Percentiles rank a stretch among this genome's conserved stretches.
Evolutionary conservation across 345 rosid genomes (phyloP).

Genomic region (Eucalyptus sp.): DNA sequence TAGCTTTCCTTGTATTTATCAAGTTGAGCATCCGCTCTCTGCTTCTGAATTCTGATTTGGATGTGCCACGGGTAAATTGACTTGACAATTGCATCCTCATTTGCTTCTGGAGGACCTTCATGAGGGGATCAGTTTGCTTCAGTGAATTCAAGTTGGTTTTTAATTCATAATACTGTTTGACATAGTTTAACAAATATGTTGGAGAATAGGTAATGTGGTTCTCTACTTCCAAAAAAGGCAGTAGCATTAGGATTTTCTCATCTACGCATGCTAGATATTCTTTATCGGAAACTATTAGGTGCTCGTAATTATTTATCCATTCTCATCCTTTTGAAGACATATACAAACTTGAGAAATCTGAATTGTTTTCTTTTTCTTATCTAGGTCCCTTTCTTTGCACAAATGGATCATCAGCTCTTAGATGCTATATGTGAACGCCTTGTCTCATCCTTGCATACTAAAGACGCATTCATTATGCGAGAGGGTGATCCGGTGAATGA

Average conservation of each 20-base stretch:
- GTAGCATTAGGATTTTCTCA: background rate
- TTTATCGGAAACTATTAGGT: background rate
- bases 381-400: constrained; percentile 81
- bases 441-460: constrained; percentile 62
- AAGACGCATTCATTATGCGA: constrained; percentile 41
- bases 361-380: background rate
- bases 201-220: background rate
- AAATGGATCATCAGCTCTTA: constrained; percentile 79
- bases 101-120: background rate
- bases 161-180: background rate
- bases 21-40: background rate
- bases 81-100: background rate
- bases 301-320: background rate
- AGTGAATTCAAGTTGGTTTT: background rate
- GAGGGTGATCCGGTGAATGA: constrained; percentile 89
- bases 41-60: background rate
- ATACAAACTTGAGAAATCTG: background rate
- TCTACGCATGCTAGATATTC: background rate
- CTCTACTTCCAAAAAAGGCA: background rate
- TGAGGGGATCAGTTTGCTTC: background rate
- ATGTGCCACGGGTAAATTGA: background rate
- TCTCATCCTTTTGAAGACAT: background rate
- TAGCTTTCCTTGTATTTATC: background rate
- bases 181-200: background rate
- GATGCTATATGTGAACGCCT: constrained; percentile 86